Conservation (phyloP, 2,329 filamentous ascomycete genomes). For the Botryotinia calthae region DNA sequence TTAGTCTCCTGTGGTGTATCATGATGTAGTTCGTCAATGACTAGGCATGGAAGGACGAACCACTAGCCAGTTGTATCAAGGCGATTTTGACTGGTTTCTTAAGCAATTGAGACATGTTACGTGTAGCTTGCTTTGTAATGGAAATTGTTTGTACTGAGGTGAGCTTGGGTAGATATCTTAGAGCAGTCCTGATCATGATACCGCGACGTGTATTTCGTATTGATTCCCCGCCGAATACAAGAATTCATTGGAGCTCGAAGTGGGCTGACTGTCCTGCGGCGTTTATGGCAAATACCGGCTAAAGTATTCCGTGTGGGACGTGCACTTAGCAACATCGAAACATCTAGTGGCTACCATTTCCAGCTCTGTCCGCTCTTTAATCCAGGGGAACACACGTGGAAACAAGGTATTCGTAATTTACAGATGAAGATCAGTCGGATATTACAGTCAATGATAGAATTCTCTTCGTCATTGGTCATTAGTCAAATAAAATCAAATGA, state of each 20-base stretch:
- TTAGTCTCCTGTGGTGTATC: constrained; percentile 34
- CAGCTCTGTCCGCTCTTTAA: neutral
- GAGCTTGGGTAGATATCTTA: constrained; percentile 18
- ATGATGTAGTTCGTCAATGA: neutral
- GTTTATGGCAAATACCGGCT: neutral
- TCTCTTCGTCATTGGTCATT: neutral
- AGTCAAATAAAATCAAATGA: neutral
- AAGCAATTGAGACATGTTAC: constrained; percentile 49
- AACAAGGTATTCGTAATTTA: neutral
- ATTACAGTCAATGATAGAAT: neutral
- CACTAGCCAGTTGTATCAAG: constrained; percentile 76
- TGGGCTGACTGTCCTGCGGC: neutral
- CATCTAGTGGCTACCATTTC: neutral
- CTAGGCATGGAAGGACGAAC: constrained; percentile 41
- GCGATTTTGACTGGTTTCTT: constrained; percentile 77
- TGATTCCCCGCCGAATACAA: neutral
- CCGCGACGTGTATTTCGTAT: neutral
- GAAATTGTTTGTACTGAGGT: constrained; percentile 9
- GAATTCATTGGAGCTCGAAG: neutral
- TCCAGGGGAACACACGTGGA: neutral
- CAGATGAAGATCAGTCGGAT: constrained; percentile 6
- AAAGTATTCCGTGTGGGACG: constrained; percentile 1
- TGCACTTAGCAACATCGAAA: constrained; percentile 4
- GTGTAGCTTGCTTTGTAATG: constrained; percentile 21
- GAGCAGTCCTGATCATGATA: constrained; percentile 17